These are phyloP conservation scores for Rhinocladiella mackenziei DNA, from an alignment of 2,329 filamentous ascomycete genomes.

Conservation along the genomic window DNA sequence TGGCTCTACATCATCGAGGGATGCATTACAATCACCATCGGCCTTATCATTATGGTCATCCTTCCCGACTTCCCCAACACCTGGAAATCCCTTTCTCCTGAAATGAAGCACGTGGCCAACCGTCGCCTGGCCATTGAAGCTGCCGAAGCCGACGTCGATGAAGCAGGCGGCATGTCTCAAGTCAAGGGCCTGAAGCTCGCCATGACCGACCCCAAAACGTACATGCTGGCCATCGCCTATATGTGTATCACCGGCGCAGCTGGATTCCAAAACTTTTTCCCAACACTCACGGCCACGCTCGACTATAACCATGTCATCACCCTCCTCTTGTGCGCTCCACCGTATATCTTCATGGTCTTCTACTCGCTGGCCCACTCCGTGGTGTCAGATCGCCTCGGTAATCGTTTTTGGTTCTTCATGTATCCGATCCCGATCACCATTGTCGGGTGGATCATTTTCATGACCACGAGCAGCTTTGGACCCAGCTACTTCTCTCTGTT, in stretches of 20 bases:
- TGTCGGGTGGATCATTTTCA: conserved; percentile 52
- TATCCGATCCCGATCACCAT: conserved; percentile 53
- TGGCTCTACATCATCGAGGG: conserved; percentile 61
- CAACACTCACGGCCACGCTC: conserved; percentile 48
- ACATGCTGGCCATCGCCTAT: conserved; percentile 46
- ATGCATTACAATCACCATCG: conserved; percentile 43
- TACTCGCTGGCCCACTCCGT: conserved; percentile 46
- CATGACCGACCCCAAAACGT: conserved; percentile 43
- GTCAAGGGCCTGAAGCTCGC: conserved; percentile 50
- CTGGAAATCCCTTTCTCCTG: conserved; percentile 41
- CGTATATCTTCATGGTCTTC: conserved; percentile 53
- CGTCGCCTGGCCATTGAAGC: conserved; percentile 51
- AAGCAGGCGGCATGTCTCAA: conserved; percentile 46
- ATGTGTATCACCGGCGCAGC: conserved; percentile 49
- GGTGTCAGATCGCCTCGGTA: conserved; percentile 44
- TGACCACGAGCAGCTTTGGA: conserved; percentile 50
- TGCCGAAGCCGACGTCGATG: conserved; percentile 48
- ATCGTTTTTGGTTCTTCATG: conserved; percentile 51
- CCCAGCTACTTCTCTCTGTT: conserved; percentile 55
- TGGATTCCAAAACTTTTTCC: conserved; percentile 57
- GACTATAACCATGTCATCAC: conserved; percentile 46
- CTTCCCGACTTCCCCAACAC: conserved; percentile 44
- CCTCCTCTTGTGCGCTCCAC: conserved; percentile 51
- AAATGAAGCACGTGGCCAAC: conserved; percentile 47
- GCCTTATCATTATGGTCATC: conserved; percentile 34